Conservation (phyloP, 2,329 filamentous ascomycete species). For the Botrytis paeoniae region DNA sequence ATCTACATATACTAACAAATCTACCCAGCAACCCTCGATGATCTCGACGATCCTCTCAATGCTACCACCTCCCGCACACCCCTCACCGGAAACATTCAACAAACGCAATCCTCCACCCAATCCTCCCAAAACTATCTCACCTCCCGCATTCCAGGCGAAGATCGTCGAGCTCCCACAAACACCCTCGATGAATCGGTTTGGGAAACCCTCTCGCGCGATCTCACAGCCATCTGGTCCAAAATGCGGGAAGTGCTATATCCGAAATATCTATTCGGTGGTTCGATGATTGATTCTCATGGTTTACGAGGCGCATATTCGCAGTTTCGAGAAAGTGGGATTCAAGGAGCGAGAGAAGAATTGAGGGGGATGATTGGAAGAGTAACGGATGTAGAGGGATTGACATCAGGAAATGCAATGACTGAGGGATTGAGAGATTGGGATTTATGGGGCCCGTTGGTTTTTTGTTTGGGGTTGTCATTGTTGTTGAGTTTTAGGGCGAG, state of each 20-base stretch:
- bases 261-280: conserved; percentile 79
- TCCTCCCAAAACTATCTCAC: conserved; percentile 81
- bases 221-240: conserved; percentile 94
- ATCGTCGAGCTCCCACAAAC: conserved; percentile 82
- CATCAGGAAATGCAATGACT: conserved; percentile 66
- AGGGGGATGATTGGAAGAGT: conserved; percentile 59
- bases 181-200: conserved; percentile 97
- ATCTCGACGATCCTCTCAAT: conserved; percentile 91
- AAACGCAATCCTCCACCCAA: conserved; percentile 50
- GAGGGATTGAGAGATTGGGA: conserved; percentile 95
- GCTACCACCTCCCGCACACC: conserved; percentile 70
- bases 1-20: not conserved
- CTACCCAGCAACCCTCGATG: conserved; percentile 50
- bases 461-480: conserved; percentile 84
- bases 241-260: conserved; percentile 96
- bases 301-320: conserved; percentile 61
- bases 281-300: conserved; percentile 58
- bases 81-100: conserved; percentile 73
- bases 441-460: conserved; percentile 93
- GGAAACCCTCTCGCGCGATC: conserved; percentile 91
- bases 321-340: conserved; percentile 55
- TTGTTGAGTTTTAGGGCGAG: conserved; percentile 81
- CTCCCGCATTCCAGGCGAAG: conserved; percentile 86
- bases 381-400: conserved; percentile 60
- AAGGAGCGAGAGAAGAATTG: conserved; percentile 60